These are phyloP conservation scores for Candida germanica DNA, from an alignment of 805 yeast species.

Conservation along the genomic window DNA sequence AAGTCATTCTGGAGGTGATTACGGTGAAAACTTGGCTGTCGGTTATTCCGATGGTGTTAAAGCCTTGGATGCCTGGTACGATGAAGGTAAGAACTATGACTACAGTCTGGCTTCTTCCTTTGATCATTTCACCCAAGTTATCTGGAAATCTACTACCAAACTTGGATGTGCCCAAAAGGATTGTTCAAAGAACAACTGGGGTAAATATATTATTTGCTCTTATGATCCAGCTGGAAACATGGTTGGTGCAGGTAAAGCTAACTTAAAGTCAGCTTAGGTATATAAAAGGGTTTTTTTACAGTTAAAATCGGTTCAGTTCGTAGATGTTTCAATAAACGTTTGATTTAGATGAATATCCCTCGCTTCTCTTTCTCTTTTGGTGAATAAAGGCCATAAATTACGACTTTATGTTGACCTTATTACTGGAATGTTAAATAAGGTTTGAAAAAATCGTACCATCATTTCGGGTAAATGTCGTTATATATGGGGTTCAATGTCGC, in stretches of 20 bases:
- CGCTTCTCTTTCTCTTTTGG: background rate
- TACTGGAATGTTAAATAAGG: too few species aligned
- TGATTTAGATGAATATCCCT: background rate
- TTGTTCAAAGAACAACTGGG: slow-evolving; percentile 47
- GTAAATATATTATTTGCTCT: slow-evolving; percentile 68
- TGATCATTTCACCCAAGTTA: slow-evolving; percentile 74
- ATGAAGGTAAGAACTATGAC: slow-evolving; percentile 30
- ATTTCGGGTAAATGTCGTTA: too few species aligned
- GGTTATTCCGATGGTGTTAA: slow-evolving; percentile 31
- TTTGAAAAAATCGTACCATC: too few species aligned
- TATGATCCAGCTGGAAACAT: slow-evolving; percentile 75
- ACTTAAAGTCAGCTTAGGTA: too few species aligned
- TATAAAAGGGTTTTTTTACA: background rate
- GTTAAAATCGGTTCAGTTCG: background rate
- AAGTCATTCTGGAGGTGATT: slow-evolving; percentile 36
- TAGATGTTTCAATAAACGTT: background rate
- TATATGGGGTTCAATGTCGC: too few species aligned
- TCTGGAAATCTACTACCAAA: slow-evolving; percentile 62
- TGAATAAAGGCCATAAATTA: too few species aligned
- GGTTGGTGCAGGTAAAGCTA: slow-evolving; percentile 36
- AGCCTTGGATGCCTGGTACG: slow-evolving; percentile 41
- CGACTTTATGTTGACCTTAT: too few species aligned
- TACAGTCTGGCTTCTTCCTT: slow-evolving; percentile 33
- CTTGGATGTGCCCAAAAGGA: slow-evolving; percentile 72
- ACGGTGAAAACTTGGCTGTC: slow-evolving; percentile 41